Evolutionary conservation across 768 basidiomycete species (phyloP).

Genomic region (Calocybe gangraenosa): DNA sequence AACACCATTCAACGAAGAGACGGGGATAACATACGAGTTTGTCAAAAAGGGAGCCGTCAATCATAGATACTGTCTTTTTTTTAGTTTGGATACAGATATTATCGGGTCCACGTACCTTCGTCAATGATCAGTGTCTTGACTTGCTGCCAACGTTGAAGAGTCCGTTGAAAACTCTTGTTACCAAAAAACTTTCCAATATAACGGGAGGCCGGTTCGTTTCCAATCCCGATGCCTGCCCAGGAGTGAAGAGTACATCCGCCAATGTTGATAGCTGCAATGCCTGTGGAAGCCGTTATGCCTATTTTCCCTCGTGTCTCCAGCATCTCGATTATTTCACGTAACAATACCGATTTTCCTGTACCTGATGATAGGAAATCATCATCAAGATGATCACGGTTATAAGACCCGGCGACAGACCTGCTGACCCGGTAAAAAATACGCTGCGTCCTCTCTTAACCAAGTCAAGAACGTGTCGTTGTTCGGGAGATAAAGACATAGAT

Average conservation of each 20-base stretch:
- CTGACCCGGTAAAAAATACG: slow-evolving; percentile 86
- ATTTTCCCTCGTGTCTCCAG: slow-evolving; percentile 30
- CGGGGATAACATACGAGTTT: slow-evolving; percentile 51
- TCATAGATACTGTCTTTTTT: slow-evolving; percentile 76
- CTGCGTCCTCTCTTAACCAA: slow-evolving; percentile 56
- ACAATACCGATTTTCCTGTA: slow-evolving; percentile 81
- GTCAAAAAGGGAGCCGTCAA: slow-evolving; percentile 77
- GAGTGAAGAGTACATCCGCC: slow-evolving; percentile 80
- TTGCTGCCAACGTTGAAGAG: slow-evolving; percentile 58
- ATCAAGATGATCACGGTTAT: neutral
- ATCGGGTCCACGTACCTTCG: slow-evolving; percentile 53
- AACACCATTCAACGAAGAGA: neutral
- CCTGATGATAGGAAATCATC: slow-evolving; percentile 41
- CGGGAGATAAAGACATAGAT: slow-evolving; percentile 39
- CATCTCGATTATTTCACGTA: slow-evolving; percentile 67
- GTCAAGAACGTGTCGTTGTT: slow-evolving; percentile 46
- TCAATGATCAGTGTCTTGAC: slow-evolving; percentile 75
- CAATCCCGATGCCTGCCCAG: slow-evolving; percentile 79
- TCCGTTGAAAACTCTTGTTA: slow-evolving; percentile 29
- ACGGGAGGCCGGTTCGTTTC: slow-evolving; percentile 47
- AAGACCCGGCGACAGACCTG: slow-evolving; percentile 39
- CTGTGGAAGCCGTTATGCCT: slow-evolving; percentile 79
- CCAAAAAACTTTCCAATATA: slow-evolving; percentile 52
- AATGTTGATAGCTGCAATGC: slow-evolving; percentile 80
- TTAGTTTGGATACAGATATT: neutral